Evolutionary conservation across 371 early-diverging fungal genomes (phyloP).

Genomic region (Mucor mucedo): DNA sequence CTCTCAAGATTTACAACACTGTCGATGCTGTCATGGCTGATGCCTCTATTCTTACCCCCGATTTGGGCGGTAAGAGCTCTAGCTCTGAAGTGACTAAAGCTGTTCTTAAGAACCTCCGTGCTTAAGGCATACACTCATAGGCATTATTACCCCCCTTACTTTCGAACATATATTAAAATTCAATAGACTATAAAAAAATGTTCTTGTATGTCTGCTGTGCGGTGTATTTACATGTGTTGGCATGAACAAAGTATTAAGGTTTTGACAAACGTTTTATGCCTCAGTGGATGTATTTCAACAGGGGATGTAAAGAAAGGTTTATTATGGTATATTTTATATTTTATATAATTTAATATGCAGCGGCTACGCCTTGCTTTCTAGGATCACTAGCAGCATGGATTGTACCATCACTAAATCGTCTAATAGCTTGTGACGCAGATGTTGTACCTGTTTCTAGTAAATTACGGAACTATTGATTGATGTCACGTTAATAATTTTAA

Average conservation of each 20-base stretch:
- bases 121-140: slow-evolving; percentile 9
- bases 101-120: slow-evolving; percentile 67
- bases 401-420: slow-evolving; percentile 34
- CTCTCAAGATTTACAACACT: slow-evolving; percentile 80
- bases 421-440: slow-evolving; percentile 48
- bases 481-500: too few relatives aligned
- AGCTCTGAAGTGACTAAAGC: slow-evolving; percentile 86
- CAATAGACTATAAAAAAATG: neutral
- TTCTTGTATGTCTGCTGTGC: too few relatives aligned
- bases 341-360: slow-evolving; percentile 33
- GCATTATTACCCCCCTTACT: neutral
- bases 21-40: slow-evolving; percentile 82
- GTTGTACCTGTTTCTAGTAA: slow-evolving; percentile 18
- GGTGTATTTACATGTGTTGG: too few relatives aligned
- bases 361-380: slow-evolving; percentile 48
- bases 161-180: slow-evolving; percentile 5
- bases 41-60: slow-evolving; percentile 78
- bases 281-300: too few relatives aligned
- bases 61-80: slow-evolving; percentile 89
- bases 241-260: too few relatives aligned
- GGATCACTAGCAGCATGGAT: slow-evolving; percentile 52
- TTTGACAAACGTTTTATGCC: too few relatives aligned
- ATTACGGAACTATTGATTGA: slow-evolving; percentile 13
- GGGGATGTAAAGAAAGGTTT: too few relatives aligned
- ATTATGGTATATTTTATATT: too few relatives aligned